Evolutionary conservation across 1,284 basidiomycete species (phyloP), one percentile per base, ranked within the genome.

Genomic region (Xanthoconium separans): DNA sequence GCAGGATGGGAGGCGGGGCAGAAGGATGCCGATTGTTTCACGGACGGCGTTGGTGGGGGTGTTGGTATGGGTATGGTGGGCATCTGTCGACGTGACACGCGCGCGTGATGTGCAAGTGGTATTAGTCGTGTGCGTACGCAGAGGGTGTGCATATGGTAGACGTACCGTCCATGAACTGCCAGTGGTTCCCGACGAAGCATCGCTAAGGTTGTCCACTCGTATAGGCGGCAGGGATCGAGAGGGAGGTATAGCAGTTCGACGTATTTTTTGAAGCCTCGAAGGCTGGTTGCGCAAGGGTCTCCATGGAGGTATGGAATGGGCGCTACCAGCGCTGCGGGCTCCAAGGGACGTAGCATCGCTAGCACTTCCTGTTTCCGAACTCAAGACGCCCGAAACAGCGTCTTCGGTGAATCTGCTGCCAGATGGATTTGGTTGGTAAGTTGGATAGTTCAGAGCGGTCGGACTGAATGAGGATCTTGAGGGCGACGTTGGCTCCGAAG

Each of bases 381-480:
- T 69, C 33, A 67, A 49, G 30, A 71, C 51, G 1, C 55, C 68
- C 4, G 66, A 69, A 18, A 61, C 50, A 2, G 57, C 34, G 2
- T 62, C 66, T n/a, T 69, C 70, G 18, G 53, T 61, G 47, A 71
- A 70, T 24, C 66, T 64, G 47, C 67, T 69, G 16, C 66, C 70
- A 13, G 61, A 59, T 27, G 59, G 48, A 27, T 62, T 2, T 5
- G 3, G 58, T 15, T 58, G 67, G 37, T 62, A 59, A 5, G 55
- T 54, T 6, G 33, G 0, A 29, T 33, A 44, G 27, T 27, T 27
- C 27, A 3, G 5, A 4, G 11, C 30, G 53, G 29, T 31, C 18
- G 66, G 64, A 36, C 36, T 48, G n/a, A 62, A 56, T 12, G 64
- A 45, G 1, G 65, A 65, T 18, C 55, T 44, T 24, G 53, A 30